Evolutionary conservation across 140 eudicot genomes (phyloP), one percentile per base, ranked within the genome.

Genomic region (Senecio squalidus): DNA sequence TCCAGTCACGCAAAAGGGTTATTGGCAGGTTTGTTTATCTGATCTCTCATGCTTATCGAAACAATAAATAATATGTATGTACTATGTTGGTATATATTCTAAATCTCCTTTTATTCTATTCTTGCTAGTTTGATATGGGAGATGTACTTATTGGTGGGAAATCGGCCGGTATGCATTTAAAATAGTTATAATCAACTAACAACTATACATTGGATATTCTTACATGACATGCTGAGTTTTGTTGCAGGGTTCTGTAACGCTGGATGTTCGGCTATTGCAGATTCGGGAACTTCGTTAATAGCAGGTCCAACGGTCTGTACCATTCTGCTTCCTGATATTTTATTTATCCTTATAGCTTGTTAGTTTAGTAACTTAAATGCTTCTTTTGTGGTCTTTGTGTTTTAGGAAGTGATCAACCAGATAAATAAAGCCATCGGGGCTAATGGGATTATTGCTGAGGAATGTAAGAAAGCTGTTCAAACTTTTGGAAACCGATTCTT

Each of bases 191-290:
- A 3, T 28, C 30, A 29, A 55, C 17, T 13, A 38, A 5, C 15
- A 22, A 39, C 13, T 43, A 25, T 7, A 68, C n/a, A n/a, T n/a
- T n/a, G n/a, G n/a, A n/a, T n/a, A n/a, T n/a, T 31, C 30, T 55
- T 31, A 14, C 22, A 31, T 68, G 25, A 47, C 8, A 5, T 29
- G 47, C 4, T 17, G 18, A 21, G 29, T 43, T 58, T 39, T 45
- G 24, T 45, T 46, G 21, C 65, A 89, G 97, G 87, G 25, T 76
- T 69, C 60, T 89, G 95, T 55, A 45, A 38, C 2, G 61, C 70
- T 65, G 89, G 94, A 24, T 89, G 97, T 34, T 74, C 95, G 5
- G 95, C 90, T 36, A 85, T 89, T 60, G 94, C 80, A 16, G 95
- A 89, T 82, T 82, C 95, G 2, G 95, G 97, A 54, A 85, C 95